Evolutionary conservation across 495 filamentous ascomycete genomes (phyloP).

Genomic region (Aspergillus mulundensis): DNA sequence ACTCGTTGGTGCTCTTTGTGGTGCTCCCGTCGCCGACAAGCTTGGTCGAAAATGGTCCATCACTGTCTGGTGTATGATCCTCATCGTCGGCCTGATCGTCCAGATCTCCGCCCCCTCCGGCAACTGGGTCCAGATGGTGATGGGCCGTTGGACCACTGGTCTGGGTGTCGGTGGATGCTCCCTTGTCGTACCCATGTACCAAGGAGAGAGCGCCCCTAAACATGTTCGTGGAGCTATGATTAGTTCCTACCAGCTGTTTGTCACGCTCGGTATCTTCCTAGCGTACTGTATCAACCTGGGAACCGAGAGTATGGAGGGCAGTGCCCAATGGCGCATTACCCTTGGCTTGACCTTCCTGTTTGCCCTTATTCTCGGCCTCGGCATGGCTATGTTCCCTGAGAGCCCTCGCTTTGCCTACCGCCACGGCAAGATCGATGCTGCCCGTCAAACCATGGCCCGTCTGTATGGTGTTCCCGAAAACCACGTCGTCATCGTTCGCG

Average conservation of each 20-base stretch:
- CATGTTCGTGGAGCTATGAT: constrained; percentile 66
- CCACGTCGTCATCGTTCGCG: constrained; percentile 58
- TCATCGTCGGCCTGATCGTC: constrained; percentile 62
- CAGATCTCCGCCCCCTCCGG: constrained; percentile 54
- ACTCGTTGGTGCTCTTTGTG: constrained; percentile 60
- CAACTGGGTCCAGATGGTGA: constrained; percentile 52
- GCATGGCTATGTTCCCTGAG: constrained; percentile 70
- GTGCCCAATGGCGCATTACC: constrained; percentile 71
- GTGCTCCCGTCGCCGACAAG: constrained; percentile 49
- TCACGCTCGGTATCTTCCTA: constrained; percentile 80
- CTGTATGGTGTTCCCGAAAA: constrained; percentile 67
- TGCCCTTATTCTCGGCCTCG: constrained; percentile 65
- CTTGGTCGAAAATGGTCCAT: constrained; percentile 53
- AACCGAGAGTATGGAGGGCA: constrained; percentile 46
- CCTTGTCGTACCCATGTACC: constrained; percentile 69
- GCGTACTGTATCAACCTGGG: constrained; percentile 78
- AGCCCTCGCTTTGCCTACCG: constrained; percentile 67
- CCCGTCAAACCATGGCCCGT: constrained; percentile 60
- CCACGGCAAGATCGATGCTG: constrained; percentile 57
- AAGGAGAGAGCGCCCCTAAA: constrained; percentile 63
- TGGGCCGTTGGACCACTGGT: constrained; percentile 58
- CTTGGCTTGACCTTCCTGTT: constrained; percentile 74
- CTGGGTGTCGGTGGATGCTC: constrained; percentile 67
- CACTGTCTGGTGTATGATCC: constrained; percentile 53
- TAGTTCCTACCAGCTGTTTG: constrained; percentile 78